Conservation (phyloP, 2,329 filamentous ascomycete species). For the Chaetomium olivaceum region DNA sequence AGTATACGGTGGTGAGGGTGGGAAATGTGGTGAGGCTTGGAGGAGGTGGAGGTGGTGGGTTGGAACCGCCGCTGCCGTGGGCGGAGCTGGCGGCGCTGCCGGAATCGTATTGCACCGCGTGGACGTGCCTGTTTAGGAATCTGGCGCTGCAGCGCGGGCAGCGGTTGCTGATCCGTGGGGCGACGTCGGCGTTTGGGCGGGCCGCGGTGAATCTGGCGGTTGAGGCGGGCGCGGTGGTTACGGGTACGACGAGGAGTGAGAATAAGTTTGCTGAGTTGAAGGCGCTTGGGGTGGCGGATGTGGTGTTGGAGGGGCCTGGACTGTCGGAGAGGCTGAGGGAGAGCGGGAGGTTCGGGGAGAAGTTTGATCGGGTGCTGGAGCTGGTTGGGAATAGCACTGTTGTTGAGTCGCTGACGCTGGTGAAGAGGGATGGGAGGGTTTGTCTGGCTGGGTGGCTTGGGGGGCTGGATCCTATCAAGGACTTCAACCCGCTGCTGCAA, state of each 20-base stretch:
- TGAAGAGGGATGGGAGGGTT: slow-evolving; percentile 40
- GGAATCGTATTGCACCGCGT: slow-evolving; percentile 44
- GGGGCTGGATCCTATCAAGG: slow-evolving; percentile 42
- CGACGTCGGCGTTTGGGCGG: slow-evolving; percentile 44
- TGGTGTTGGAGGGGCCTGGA: slow-evolving; percentile 31
- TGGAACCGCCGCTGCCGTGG: slow-evolving; percentile 36
- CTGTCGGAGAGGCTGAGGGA: slow-evolving; percentile 27
- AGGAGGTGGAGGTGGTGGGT: slow-evolving; percentile 20
- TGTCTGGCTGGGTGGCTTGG: slow-evolving; percentile 44
- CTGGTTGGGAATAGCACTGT: slow-evolving; percentile 43
- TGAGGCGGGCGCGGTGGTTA: slow-evolving; percentile 39
- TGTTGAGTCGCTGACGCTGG: slow-evolving; percentile 42
- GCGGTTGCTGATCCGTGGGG: slow-evolving; percentile 43
- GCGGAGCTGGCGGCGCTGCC: slow-evolving; percentile 44
- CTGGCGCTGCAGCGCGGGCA: slow-evolving; percentile 40
- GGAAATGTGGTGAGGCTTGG: slow-evolving; percentile 38
- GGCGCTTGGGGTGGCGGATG: slow-evolving; percentile 34
- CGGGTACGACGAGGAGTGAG: slow-evolving; percentile 42
- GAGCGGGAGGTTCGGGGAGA: slow-evolving; percentile 19
- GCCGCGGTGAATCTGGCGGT: slow-evolving; percentile 39
- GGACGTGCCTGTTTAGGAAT: slow-evolving; percentile 42
- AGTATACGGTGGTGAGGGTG: slow-evolving; percentile 40
- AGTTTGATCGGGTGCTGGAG: slow-evolving; percentile 43
- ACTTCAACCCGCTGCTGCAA: slow-evolving; percentile 47
- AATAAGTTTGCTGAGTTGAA: slow-evolving; percentile 36